A percentile compares a stretch with the other conserved stretches of the same genome.
These are phyloP conservation scores for Xylaria curta DNA, from an alignment of 495 filamentous ascomycete species.

Conservation along the genomic window DNA sequence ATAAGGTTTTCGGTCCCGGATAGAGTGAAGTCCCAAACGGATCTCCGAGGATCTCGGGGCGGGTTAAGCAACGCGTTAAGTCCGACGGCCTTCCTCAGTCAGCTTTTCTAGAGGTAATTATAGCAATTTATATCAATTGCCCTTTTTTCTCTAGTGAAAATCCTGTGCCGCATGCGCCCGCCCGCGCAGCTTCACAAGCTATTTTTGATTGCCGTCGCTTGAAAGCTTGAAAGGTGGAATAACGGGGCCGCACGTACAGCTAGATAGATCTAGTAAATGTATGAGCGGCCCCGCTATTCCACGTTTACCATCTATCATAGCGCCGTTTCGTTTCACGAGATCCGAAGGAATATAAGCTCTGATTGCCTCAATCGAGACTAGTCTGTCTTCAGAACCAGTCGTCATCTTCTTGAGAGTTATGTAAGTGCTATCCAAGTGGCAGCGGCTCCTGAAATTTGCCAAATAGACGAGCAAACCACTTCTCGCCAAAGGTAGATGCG, in stretches of 20 bases:
- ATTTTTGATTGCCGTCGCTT: background rate
- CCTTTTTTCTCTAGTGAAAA: background rate
- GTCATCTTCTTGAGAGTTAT: slow-evolving; percentile 66
- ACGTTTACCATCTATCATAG: too few relatives aligned
- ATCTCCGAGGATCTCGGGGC: background rate
- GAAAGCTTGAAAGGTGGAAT: too few relatives aligned
- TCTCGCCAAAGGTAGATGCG: slow-evolving; percentile 46
- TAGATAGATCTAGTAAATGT: too few relatives aligned
- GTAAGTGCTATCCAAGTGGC: slow-evolving; percentile 49
- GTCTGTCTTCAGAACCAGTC: slow-evolving; percentile 43
- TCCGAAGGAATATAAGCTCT: slow-evolving; percentile 28
- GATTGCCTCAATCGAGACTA: slow-evolving; percentile 39
- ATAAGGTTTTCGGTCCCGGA: too few relatives aligned
- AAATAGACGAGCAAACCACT: slow-evolving; percentile 51
- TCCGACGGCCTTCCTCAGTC: background rate
- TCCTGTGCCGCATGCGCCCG: background rate
- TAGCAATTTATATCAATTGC: background rate
- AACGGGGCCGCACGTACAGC: too few relatives aligned
- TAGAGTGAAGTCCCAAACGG: too few relatives aligned
- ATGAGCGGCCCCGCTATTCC: too few relatives aligned
- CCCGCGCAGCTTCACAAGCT: background rate
- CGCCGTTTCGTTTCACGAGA: too few relatives aligned
- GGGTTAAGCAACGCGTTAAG: background rate
- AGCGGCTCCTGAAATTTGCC: slow-evolving; percentile 63
- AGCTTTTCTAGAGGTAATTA: background rate